Conservation (phyloP, 2,329 filamentous ascomycete genomes). For the Cladobotryum mycophilum region DNA sequence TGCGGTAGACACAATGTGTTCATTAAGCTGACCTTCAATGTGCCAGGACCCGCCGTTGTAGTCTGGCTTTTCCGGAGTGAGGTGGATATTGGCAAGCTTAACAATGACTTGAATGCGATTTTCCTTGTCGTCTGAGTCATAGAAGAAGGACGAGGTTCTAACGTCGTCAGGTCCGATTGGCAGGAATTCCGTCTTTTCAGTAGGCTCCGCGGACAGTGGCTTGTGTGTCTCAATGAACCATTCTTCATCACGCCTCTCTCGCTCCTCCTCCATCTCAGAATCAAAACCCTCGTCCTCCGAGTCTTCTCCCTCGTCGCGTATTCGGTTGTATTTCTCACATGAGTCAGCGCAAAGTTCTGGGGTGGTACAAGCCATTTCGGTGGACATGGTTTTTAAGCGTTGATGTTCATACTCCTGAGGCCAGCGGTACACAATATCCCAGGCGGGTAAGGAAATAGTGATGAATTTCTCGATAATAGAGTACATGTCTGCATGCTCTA, state of each 20-base stretch:
- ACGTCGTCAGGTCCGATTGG: conserved; percentile 16
- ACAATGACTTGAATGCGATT: conserved; percentile 53
- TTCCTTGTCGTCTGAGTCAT: conserved; percentile 11
- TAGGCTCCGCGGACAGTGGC: conserved; percentile 12
- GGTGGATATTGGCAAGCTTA: conserved; percentile 55
- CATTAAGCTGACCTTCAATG: conserved; percentile 38
- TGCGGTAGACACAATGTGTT: conserved; percentile 57
- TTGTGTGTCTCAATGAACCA: conserved; percentile 26
- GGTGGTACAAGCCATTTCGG: too few relatives aligned
- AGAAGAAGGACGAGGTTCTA: conserved; percentile 23
- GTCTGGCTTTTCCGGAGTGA: conserved; percentile 50
- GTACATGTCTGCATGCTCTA: background rate
- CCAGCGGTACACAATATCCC: conserved; percentile 6
- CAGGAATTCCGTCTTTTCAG: background rate
- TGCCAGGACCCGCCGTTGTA: background rate
- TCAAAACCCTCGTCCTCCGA: too few relatives aligned
- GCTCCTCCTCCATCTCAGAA: conserved; percentile 6
- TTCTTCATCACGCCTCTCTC: conserved; percentile 17
- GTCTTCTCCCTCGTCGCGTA: too few relatives aligned
- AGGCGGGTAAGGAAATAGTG: conserved; percentile 1
- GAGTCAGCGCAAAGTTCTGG: too few relatives aligned
- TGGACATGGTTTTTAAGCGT: too few relatives aligned
- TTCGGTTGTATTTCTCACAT: too few relatives aligned
- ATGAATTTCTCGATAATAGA: conserved; percentile 1
- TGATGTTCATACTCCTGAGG: background rate